Evolutionary conservation across 139 green algal species (phyloP).

Genomic region (Astrephomene gubernaculifera): DNA sequence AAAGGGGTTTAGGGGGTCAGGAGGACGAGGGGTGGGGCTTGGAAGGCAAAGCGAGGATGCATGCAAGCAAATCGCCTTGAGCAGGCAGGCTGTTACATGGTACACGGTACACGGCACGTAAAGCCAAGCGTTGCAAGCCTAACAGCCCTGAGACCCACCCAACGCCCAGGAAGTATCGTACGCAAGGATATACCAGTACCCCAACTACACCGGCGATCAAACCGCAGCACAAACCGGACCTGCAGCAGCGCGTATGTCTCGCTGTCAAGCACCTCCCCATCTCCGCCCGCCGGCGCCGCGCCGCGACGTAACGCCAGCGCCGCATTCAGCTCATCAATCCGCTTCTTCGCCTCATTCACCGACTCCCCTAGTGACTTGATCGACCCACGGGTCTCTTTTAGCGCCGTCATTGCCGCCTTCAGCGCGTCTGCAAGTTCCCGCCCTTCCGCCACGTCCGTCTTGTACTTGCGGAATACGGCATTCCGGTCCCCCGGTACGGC

Average conservation of each 20-base stretch:
- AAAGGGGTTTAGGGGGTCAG: neutral
- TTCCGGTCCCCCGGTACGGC: conserved; percentile 47
- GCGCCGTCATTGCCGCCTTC: conserved; percentile 51
- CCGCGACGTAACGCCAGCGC: neutral
- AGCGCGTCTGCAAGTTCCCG: conserved; percentile 43
- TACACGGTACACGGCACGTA: no score
- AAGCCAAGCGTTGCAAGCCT: no score
- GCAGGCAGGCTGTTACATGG: no score
- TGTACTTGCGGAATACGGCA: conserved; percentile 55
- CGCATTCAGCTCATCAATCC: conserved; percentile 65
- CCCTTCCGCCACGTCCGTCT: conserved; percentile 58
- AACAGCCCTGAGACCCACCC: no score
- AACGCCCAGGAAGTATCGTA: no score
- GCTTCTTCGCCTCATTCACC: conserved; percentile 67
- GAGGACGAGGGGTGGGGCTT: neutral
- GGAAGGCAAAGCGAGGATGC: neutral
- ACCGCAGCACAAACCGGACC: no score
- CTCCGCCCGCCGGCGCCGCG: neutral
- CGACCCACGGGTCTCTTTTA: conserved; percentile 53
- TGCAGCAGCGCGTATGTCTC: conserved; percentile 66
- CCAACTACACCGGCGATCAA: no score
- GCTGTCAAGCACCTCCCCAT: conserved; percentile 60
- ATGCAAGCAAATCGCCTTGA: neutral
- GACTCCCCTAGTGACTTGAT: conserved; percentile 49
- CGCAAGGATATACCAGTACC: no score